These are phyloP conservation scores for Thecaphora thlaspeos DNA, from an alignment of 1,284 basidiomycete species.

Conservation along the genomic window DNA sequence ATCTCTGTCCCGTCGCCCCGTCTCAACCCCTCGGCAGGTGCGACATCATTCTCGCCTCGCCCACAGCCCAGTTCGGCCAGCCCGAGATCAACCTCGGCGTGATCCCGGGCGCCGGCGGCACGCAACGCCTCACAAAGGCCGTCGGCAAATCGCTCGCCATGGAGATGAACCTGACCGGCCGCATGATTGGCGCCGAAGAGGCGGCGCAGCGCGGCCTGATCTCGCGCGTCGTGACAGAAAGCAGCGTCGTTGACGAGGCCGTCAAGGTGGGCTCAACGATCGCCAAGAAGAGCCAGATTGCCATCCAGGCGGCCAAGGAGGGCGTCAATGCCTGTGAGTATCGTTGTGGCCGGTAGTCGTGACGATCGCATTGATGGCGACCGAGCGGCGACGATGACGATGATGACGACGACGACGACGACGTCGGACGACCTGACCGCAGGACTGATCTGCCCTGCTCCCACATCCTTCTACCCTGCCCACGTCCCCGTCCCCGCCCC, in stretches of 20 bases:
- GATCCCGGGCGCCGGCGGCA: constrained; percentile 84
- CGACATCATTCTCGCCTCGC: constrained; percentile 93
- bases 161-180: constrained; percentile 88
- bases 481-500: too few relatives aligned
- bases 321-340: constrained; percentile 81
- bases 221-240: constrained; percentile 69
- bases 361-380: too few relatives aligned
- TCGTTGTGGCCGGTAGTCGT: too few relatives aligned
- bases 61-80: constrained; percentile 89
- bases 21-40: too few relatives aligned
- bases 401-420: too few relatives aligned
- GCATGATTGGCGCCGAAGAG: constrained; percentile 71
- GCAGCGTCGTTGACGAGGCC: constrained; percentile 81
- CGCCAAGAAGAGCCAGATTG: constrained; percentile 78
- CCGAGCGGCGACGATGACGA: too few relatives aligned
- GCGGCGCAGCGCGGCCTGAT: constrained; percentile 84
- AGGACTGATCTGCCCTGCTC: too few relatives aligned
- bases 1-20: neutral
- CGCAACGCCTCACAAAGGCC: constrained; percentile 77
- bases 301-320: constrained; percentile 90
- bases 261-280: constrained; percentile 78
- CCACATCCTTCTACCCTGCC: too few relatives aligned
- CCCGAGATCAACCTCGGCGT: constrained; percentile 97
- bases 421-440: too few relatives aligned
- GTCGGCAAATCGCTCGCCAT: constrained; percentile 93